These are phyloP conservation scores for Arabis alpina DNA, from an alignment of 345 rosid species.

Conservation along the genomic window DNA sequence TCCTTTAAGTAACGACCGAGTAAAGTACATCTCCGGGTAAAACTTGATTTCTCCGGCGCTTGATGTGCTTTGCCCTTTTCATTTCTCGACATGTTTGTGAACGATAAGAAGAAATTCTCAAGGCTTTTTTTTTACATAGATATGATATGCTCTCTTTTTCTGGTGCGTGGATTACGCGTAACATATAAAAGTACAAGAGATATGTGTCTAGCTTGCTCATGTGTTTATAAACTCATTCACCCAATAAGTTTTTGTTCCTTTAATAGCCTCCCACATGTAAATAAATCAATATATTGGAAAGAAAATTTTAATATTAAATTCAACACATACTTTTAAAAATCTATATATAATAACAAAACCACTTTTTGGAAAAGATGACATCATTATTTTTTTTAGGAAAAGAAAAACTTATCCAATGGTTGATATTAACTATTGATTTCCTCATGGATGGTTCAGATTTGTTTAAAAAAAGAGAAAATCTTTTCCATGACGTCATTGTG, in stretches of 20 bases:
- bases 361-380: too few species aligned
- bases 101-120: conserved; percentile 3
- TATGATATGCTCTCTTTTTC: background rate
- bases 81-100: conserved; percentile 28
- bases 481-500: too few species aligned
- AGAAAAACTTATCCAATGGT: too few species aligned
- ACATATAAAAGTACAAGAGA: conserved; percentile 7
- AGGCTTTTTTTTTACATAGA: background rate
- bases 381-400: too few species aligned
- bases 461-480: too few species aligned
- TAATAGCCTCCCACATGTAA: conserved; percentile 20
- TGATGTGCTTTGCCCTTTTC: conserved; percentile 24
- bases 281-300: too few species aligned
- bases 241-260: conserved; percentile 15
- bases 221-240: conserved; percentile 18
- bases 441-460: too few species aligned
- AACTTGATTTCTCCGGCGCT: conserved; percentile 52
- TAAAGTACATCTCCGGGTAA: conserved; percentile 52
- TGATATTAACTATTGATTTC: too few species aligned
- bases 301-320: too few species aligned
- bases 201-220: conserved; percentile 18
- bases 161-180: conserved; percentile 26
- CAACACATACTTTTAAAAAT: too few species aligned
- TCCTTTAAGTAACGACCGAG: conserved; percentile 74
- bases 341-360: too few species aligned